phyloP scores from a whole-genome alignment of 1,284 basidiomycete species.

The Coniferiporia sulphurascens region DNA sequence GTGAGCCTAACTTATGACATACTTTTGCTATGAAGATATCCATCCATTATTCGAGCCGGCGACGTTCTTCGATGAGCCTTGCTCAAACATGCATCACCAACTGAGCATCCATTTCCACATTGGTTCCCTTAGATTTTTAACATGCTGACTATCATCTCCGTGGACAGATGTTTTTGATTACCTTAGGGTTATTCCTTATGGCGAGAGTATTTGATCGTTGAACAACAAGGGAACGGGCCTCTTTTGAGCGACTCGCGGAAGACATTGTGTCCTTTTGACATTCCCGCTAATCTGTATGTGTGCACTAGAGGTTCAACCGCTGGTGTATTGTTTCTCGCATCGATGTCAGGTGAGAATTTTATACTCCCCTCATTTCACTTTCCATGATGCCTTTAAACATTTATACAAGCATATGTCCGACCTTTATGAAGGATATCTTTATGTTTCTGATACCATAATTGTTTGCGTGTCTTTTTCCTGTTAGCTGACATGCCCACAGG shows the following conservation, averaged over 20 bases:
- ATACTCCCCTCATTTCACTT: neutral
- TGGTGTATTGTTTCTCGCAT: neutral
- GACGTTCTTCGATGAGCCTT: constrained; percentile 21
- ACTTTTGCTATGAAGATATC: constrained; percentile 18
- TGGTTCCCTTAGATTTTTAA: neutral
- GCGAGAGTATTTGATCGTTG: too few species aligned
- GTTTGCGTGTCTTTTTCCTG: neutral
- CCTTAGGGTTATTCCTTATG: too few species aligned
- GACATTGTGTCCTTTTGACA: neutral
- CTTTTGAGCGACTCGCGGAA: neutral
- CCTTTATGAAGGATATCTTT: constrained; percentile 20
- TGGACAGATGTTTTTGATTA: neutral
- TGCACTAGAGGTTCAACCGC: too few species aligned
- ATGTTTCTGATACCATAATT: constrained; percentile 5
- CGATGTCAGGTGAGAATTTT: neutral
- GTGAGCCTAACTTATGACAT: neutral
- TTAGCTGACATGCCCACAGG: neutral
- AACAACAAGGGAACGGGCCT: neutral
- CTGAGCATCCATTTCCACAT: constrained; percentile 16
- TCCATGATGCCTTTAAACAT: constrained; percentile 19
- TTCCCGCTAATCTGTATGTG: too few species aligned
- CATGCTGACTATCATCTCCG: neutral
- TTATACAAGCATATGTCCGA: constrained; percentile 24
- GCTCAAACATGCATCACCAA: constrained; percentile 24
- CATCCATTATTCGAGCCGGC: constrained; percentile 22